Evolutionary conservation across 306 rosid species (phyloP).

Genomic region (Boehmeria nivea): DNA sequence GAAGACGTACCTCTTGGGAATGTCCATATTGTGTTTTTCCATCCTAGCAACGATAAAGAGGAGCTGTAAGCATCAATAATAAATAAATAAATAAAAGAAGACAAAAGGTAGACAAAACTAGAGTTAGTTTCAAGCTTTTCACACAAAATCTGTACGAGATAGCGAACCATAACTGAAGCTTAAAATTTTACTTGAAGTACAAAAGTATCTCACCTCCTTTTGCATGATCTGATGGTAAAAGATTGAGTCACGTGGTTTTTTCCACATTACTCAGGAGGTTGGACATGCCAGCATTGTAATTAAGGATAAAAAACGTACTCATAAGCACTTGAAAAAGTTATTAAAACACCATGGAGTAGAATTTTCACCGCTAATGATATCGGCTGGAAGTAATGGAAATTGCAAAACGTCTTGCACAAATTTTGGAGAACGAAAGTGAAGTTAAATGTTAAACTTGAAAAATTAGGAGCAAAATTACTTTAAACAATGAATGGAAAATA

Average conservation of each 20-base stretch:
- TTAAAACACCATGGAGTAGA: background rate
- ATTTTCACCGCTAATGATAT: background rate
- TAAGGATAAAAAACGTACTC: background rate
- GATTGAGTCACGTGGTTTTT: background rate
- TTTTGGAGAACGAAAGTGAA: slow-evolving; percentile 24
- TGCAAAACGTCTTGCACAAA: slow-evolving; percentile 21
- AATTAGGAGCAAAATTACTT: slow-evolving; percentile 28
- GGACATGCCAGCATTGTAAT: background rate
- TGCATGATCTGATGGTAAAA: background rate
- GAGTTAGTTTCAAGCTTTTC: slow-evolving; percentile 4
- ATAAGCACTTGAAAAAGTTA: background rate
- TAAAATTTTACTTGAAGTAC: slow-evolving; percentile 7
- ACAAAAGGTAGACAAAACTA: slow-evolving; percentile 14
- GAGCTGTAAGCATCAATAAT: slow-evolving; percentile 30
- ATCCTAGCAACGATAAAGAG: slow-evolving; percentile 43
- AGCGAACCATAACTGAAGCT: slow-evolving; percentile 6
- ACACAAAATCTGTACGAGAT: slow-evolving; percentile 14
- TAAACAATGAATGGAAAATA: slow-evolving; percentile 33
- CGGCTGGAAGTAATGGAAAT: slow-evolving; percentile 3
- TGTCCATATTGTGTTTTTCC: slow-evolving; percentile 27
- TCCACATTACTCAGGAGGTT: background rate
- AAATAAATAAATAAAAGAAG: slow-evolving; percentile 16
- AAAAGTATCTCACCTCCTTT: slow-evolving; percentile 6
- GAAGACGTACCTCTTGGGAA: slow-evolving; percentile 26
- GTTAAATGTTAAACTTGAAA: slow-evolving; percentile 32